Evolutionary conservation across 495 filamentous ascomycete species (phyloP).

Genomic region (Durotheca rogersii): DNA sequence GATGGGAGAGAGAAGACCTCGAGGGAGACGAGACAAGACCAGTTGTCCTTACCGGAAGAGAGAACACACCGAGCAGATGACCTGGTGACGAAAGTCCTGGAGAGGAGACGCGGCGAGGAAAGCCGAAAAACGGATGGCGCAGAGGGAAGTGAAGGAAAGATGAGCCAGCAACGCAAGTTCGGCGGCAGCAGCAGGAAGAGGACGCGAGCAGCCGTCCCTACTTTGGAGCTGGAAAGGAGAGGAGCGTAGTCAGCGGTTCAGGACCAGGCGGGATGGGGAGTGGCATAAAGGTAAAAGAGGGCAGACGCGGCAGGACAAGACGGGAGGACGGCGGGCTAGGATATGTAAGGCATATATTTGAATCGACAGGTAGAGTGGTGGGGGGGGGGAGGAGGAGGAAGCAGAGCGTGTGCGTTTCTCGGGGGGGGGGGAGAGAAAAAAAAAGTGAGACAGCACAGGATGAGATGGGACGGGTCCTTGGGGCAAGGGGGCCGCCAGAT

Average conservation of each 20-base stretch:
- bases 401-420: not conserved
- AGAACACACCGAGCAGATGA: not conserved
- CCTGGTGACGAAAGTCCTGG: constrained; percentile 6
- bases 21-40: constrained; percentile 5
- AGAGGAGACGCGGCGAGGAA: constrained; percentile 5
- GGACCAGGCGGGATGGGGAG: constrained; percentile 10
- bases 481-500: too few species aligned
- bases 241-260: not conserved
- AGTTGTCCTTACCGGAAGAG: constrained; percentile 22
- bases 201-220: constrained; percentile 14
- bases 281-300: constrained; percentile 25
- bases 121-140: constrained; percentile 2
- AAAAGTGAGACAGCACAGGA: constrained; percentile 6
- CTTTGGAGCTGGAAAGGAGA: too few species aligned
- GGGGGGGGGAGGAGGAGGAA: not conserved
- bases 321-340: not conserved
- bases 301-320: constrained; percentile 2
- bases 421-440: not conserved
- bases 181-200: constrained; percentile 1
- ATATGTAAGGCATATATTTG: not conserved
- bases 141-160: constrained; percentile 5
- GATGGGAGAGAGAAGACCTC: constrained; percentile 7
- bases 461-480: constrained; percentile 7
- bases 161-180: constrained; percentile 7
- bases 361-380: too few species aligned